Percentiles rank a stretch among this genome's conserved stretches.
Evolutionary conservation across 495 filamentous ascomycete genomes (phyloP).

Genomic region (Viridothelium virens): DNA sequence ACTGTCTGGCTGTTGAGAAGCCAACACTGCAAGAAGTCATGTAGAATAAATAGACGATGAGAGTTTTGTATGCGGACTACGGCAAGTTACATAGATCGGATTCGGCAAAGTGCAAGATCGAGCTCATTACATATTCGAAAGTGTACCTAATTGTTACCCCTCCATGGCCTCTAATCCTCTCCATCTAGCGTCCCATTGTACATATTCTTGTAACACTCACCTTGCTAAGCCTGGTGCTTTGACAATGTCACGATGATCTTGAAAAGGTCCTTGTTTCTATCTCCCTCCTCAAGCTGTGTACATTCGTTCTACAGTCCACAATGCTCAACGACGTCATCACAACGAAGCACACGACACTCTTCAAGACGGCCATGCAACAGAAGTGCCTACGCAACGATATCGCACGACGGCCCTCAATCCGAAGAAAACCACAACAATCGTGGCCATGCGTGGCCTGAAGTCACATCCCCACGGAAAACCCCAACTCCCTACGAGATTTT

Average conservation of each 20-base stretch:
- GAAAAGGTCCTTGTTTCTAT: not conserved
- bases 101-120: no score
- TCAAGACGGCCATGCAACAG: not conserved
- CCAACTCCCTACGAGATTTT: constrained; percentile 95
- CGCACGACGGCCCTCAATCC: constrained; percentile 11
- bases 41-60: no score
- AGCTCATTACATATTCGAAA: no score
- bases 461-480: constrained; percentile 14
- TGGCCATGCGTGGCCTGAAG: constrained; percentile 12
- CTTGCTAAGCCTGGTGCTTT: not conserved
- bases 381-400: constrained; percentile 24
- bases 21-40: no score
- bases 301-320: not conserved
- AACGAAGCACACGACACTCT: constrained; percentile 14
- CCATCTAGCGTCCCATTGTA: not conserved
- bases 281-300: not conserved
- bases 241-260: not conserved
- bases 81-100: no score
- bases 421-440: constrained; percentile 6
- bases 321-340: constrained; percentile 24
- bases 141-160: no score
- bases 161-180: not conserved
- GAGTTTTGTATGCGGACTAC: no score
- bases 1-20: no score
- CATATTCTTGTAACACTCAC: not conserved